Base-by-base conservation (phyloP, 257 asterid species). In the Nicotiana knightiana region DNA sequence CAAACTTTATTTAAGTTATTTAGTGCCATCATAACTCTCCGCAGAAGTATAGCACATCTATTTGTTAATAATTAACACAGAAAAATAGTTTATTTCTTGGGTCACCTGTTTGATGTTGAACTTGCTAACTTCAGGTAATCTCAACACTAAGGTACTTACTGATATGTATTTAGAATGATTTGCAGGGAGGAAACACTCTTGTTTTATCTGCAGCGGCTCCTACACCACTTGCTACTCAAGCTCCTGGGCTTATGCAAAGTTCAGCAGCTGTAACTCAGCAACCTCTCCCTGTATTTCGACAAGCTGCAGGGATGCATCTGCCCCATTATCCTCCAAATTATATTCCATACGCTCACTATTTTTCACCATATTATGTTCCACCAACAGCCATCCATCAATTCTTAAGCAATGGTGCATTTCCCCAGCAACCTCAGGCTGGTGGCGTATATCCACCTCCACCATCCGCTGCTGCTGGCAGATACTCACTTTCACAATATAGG, bases 401-500 rank as follows among this genome's bases (percentile, higher is more conserved):
- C 87, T 82, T 95, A 78, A 86, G 90, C 90, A 91, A 86, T 82
- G 95, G 97, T 46, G 88, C 90, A 39, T 95, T 91, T 83, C 94
- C 97, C 65, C 98, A 92, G 92, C 98, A 91, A 86, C 95, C 94
- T 84, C 98, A 89, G 88, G 83, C 94, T 79, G 97, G 90, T 54
- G 86, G 86, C 70, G 79, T 92, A 53, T 93, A 92, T 88, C 97
- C 90, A 85, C 68, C 93, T 76, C 89, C 92, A 67, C 89, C 97
- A 77, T 95, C 91, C 37, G 85, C 97, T 62, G 81, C 91, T 83
- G 90, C 90, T 43, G 51, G 51, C 86, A 95, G 94, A 88, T 93
- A 88, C 90, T 86, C 99, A 64, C 91, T 88, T 63, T 86, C 97
- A 58, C 99, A 92, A 81, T 90, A 86, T 85, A 93, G 93, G 88